These are phyloP conservation scores for Helianthus tuberosus DNA, from an alignment of 129 eudicot species.

Conservation along the genomic window DNA sequence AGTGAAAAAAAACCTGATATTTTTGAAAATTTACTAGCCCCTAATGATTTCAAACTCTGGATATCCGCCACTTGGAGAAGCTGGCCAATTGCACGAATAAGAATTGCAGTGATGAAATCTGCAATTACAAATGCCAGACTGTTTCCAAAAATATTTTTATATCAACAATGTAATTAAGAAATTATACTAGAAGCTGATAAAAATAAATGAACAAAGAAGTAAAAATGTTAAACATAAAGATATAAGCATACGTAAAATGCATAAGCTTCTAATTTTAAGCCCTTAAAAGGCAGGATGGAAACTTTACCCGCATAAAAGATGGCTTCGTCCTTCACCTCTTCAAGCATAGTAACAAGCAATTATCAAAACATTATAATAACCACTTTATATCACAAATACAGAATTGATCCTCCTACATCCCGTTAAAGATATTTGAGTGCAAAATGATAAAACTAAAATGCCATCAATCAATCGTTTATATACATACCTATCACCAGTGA, in stretches of 20 bases:
- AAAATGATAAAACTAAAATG: constrained; percentile 1
- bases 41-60: constrained; percentile 54
- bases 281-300: constrained; percentile 13
- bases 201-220: constrained; percentile 3
- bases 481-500: constrained; percentile 72
- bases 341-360: constrained; percentile 31
- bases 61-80: constrained; percentile 52
- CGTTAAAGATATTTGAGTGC: neutral
- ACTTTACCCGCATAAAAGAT: constrained; percentile 76
- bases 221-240: constrained; percentile 1
- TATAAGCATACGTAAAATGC: constrained; percentile 1
- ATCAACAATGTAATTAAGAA: constrained; percentile 29
- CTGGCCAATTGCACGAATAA: constrained; percentile 79
- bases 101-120: constrained; percentile 84
- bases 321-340: constrained; percentile 67
- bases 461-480: neutral
- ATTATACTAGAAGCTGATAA: constrained; percentile 14
- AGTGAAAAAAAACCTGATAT: constrained; percentile 46
- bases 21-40: constrained; percentile 44
- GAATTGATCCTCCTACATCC: neutral
- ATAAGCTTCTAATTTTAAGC: neutral
- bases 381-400: constrained; percentile 6
- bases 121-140: constrained; percentile 92
- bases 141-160: constrained; percentile 64
- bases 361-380: constrained; percentile 16